Evolutionary conservation across 352 stramenopile species (phyloP).

Genomic region (Phytophthora chlamydospora): DNA sequence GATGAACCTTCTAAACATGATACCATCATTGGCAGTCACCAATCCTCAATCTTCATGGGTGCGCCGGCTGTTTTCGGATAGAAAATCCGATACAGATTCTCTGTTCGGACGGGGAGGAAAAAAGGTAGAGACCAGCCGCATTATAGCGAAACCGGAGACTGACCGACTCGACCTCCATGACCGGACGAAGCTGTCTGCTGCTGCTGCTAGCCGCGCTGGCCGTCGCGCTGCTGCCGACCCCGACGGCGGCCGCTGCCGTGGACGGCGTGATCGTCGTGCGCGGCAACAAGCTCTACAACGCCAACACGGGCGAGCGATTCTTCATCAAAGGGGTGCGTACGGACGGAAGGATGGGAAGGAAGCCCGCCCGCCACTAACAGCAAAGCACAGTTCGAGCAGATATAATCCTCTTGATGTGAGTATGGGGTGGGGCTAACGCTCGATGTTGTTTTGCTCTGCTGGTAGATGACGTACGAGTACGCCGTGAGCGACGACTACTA

Average conservation of each 20-base stretch:
- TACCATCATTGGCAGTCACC: not conserved
- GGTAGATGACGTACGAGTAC: conserved; percentile 88
- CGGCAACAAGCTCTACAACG: conserved; percentile 90
- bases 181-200: conserved; percentile 18
- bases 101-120: conserved; percentile 13
- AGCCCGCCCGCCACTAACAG: conserved; percentile 14
- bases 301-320: conserved; percentile 81
- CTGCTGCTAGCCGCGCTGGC: conserved; percentile 32
- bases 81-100: conserved; percentile 23
- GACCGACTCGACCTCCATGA: conserved; percentile 19
- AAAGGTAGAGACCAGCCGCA: conserved; percentile 8
- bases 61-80: conserved; percentile 10
- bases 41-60: conserved; percentile 25
- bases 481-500: conserved; percentile 88
- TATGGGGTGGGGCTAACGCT: too few relatives aligned
- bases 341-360: conserved; percentile 26
- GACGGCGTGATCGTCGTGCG: conserved; percentile 75
- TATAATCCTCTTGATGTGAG: not conserved
- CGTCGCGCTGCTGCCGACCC: conserved; percentile 21
- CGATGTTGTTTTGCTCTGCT: too few relatives aligned
- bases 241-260: conserved; percentile 26
- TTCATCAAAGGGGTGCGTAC: conserved; percentile 85
- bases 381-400: conserved; percentile 19
- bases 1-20: not conserved
- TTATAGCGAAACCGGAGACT: conserved; percentile 24